Evolutionary conservation across 768 basidiomycete genomes (phyloP).

Genomic region (Tylopilus rubrobrunneus): DNA sequence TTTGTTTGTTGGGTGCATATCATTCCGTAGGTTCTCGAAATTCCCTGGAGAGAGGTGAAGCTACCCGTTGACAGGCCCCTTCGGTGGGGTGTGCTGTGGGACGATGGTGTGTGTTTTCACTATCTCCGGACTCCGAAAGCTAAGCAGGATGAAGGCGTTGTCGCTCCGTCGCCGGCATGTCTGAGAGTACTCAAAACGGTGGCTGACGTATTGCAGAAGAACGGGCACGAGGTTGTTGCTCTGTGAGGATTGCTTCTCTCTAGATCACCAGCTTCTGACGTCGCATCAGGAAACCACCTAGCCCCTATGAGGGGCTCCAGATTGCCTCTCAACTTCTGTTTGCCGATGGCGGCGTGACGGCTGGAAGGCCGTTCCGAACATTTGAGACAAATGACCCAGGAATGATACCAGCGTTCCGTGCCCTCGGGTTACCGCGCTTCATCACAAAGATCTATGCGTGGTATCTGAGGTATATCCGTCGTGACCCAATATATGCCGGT

Average conservation of each 20-base stretch:
- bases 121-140: neutral
- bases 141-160: slow-evolving; percentile 43
- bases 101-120: slow-evolving; percentile 43
- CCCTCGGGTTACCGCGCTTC: slow-evolving; percentile 45
- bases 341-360: slow-evolving; percentile 45
- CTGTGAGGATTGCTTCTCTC: slow-evolving; percentile 38
- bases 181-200: slow-evolving; percentile 49
- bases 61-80: slow-evolving; percentile 45
- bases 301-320: slow-evolving; percentile 51
- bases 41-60: slow-evolving; percentile 37
- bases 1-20: too few relatives aligned
- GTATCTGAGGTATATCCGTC: slow-evolving; percentile 49
- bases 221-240: slow-evolving; percentile 50
- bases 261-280: neutral
- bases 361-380: slow-evolving; percentile 31
- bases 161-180: slow-evolving; percentile 58
- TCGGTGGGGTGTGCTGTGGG: slow-evolving; percentile 63
- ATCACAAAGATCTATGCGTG: slow-evolving; percentile 45
- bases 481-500: slow-evolving; percentile 51
- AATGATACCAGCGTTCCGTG: slow-evolving; percentile 35
- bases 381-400: slow-evolving; percentile 51
- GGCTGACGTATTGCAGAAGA: slow-evolving; percentile 37
- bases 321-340: slow-evolving; percentile 51
- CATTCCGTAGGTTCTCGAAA: slow-evolving; percentile 26
- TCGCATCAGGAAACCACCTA: slow-evolving; percentile 27